Conservation (phyloP, 352 stramenopile genomes). For the Globisporangium lucens region DNA sequence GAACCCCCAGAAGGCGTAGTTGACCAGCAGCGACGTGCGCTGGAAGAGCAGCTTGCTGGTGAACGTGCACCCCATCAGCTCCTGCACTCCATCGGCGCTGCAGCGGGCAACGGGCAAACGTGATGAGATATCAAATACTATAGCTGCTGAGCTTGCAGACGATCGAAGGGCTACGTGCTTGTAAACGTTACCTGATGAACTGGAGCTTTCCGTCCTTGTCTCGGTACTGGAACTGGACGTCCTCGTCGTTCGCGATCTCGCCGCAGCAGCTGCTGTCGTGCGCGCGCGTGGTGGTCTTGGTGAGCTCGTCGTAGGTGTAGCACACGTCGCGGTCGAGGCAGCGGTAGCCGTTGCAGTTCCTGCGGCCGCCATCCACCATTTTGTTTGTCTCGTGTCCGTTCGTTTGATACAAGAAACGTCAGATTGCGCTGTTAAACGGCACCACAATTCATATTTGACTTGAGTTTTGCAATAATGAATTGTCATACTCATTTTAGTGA, state of each 20-base stretch:
- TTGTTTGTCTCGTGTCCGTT: neutral
- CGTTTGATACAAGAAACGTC: neutral
- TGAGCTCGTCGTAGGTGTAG: constrained; percentile 43
- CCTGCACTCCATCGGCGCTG: constrained; percentile 40
- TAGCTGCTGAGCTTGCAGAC: neutral
- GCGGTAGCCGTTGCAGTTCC: constrained; percentile 38
- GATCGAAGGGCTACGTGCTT: neutral
- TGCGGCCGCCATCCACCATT: constrained; percentile 12
- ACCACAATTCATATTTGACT: constrained; percentile 21
- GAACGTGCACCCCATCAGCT: constrained; percentile 72
- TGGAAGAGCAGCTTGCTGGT: constrained; percentile 74
- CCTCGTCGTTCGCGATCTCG: constrained; percentile 27
- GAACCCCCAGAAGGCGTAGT: constrained; percentile 80
- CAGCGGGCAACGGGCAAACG: neutral
- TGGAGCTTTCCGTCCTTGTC: constrained; percentile 24
- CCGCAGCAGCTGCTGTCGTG: constrained; percentile 39
- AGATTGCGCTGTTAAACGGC: neutral
- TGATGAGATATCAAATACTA: neutral
- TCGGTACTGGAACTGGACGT: constrained; percentile 41
- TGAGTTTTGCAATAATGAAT: neutral
- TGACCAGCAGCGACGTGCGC: constrained; percentile 57
- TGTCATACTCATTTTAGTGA: neutral
- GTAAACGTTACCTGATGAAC: constrained; percentile 31
- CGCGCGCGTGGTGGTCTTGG: constrained; percentile 32
- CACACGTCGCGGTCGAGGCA: constrained; percentile 67